Evolutionary conservation across 2,329 filamentous ascomycete genomes (phyloP).

Genomic region (Furcasterigmium furcatum): DNA sequence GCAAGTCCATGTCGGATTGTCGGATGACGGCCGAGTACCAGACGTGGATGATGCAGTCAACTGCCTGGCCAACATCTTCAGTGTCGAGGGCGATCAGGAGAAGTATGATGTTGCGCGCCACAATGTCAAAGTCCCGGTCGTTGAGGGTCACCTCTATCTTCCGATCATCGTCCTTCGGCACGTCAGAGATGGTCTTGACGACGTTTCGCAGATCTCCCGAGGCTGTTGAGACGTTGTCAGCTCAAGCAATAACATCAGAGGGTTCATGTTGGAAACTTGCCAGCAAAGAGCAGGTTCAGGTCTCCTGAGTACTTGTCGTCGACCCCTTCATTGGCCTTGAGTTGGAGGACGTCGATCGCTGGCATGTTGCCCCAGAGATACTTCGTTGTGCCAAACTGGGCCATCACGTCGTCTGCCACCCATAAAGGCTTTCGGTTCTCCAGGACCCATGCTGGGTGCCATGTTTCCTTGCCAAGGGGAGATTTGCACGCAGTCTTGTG

Average conservation of each 20-base stretch:
- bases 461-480: conserved; percentile 18
- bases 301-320: background rate
- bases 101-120: conserved; percentile 33
- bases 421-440: conserved; percentile 21
- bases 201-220: conserved; percentile 41
- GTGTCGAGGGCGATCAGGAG: conserved; percentile 28
- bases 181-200: conserved; percentile 29
- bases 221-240: conserved; percentile 19
- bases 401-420: background rate
- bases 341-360: conserved; percentile 5
- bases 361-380: conserved; percentile 11
- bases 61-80: conserved; percentile 4
- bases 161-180: conserved; percentile 23
- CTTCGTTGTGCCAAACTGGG: background rate
- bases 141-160: conserved; percentile 28
- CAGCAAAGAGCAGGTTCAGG: conserved; percentile 7
- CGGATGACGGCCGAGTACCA: conserved; percentile 14
- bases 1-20: conserved; percentile 5
- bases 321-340: conserved; percentile 6
- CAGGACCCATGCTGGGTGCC: conserved; percentile 23
- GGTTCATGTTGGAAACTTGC: background rate
- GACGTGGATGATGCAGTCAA: conserved; percentile 13
- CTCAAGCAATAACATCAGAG: background rate
- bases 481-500: conserved; percentile 27
- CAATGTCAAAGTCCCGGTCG: conserved; percentile 32